These are phyloP conservation scores for Cutaneotrichosporon cutaneum DNA, from an alignment of 1,284 basidiomycete species.

Conservation along the genomic window DNA sequence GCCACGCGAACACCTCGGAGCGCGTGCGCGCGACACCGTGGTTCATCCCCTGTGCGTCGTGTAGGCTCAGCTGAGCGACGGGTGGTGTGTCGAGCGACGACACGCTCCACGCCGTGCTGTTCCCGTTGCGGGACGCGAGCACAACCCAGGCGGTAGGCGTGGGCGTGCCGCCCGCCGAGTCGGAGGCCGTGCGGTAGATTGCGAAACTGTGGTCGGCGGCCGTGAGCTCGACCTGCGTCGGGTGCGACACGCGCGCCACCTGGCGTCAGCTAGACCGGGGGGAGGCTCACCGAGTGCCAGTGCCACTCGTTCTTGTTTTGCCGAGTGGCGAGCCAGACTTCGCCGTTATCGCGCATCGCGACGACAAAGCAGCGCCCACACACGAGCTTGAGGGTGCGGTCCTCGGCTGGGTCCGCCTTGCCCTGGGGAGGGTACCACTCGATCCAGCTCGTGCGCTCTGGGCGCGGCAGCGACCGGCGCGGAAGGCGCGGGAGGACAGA, in stretches of 20 bases:
- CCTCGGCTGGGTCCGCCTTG: neutral
- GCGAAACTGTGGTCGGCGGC: conserved; percentile 2
- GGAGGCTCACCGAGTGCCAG: conserved; percentile 4
- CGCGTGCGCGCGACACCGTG: conserved; percentile 7
- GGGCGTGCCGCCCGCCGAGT: neutral
- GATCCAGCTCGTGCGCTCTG: conserved; percentile 3
- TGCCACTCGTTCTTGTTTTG: neutral
- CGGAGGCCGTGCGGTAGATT: neutral
- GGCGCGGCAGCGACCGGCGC: neutral
- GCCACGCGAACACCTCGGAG: neutral
- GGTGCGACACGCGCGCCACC: neutral
- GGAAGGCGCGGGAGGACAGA: conserved; percentile 3
- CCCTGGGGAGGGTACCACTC: neutral
- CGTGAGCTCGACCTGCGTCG: neutral
- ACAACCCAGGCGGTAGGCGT: neutral
- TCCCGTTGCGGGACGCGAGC: neutral
- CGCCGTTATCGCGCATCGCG: conserved; percentile 6
- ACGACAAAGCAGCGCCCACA: conserved; percentile 5
- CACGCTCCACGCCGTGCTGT: conserved; percentile 1
- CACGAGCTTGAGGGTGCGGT: conserved; percentile 4
- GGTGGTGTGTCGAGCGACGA: conserved; percentile 4
- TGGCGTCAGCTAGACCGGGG: neutral
- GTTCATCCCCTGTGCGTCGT: conserved; percentile 5
- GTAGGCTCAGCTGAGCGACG: neutral
- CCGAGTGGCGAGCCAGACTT: neutral